These are phyloP conservation scores for Grammothele lineata DNA, from an alignment of 768 basidiomycete genomes.

Conservation along the genomic window DNA sequence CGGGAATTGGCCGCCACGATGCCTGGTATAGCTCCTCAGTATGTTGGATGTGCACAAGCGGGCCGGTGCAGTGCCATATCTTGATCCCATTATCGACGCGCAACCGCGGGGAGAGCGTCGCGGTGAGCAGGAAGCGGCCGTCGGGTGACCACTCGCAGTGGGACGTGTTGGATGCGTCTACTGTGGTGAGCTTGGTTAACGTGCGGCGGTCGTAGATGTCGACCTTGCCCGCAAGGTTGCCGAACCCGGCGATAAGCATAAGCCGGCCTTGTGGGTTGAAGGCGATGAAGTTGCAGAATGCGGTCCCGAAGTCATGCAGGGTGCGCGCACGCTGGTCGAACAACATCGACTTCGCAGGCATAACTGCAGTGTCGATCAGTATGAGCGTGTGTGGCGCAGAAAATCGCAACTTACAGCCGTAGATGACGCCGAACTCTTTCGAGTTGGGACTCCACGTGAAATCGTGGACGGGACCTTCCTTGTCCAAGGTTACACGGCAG, in stretches of 20 bases:
- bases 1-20: slow-evolving; percentile 72
- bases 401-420: slow-evolving; percentile 72
- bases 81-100: slow-evolving; percentile 98
- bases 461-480: slow-evolving; percentile 97
- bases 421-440: slow-evolving; percentile 94
- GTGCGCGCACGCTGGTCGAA: slow-evolving; percentile 89
- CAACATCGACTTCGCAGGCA: slow-evolving; percentile 91
- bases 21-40: slow-evolving; percentile 90
- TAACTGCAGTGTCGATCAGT: slow-evolving; percentile 45
- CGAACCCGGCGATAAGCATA: slow-evolving; percentile 89
- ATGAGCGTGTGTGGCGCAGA: neutral
- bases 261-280: slow-evolving; percentile 95
- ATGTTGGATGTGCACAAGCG: slow-evolving; percentile 77
- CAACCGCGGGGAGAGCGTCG: slow-evolving; percentile 91
- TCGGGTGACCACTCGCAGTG: slow-evolving; percentile 95
- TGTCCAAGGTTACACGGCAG: slow-evolving; percentile 82
- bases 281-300: slow-evolving; percentile 86
- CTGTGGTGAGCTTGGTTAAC: slow-evolving; percentile 68
- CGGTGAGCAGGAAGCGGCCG: slow-evolving; percentile 89
- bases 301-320: slow-evolving; percentile 86
- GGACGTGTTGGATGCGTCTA: slow-evolving; percentile 91
- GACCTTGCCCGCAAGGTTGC: slow-evolving; percentile 92
- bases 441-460: slow-evolving; percentile 95
- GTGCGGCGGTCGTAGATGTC: slow-evolving; percentile 89
- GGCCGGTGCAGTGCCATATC: slow-evolving; percentile 90